Base-by-base conservation (phyloP, 2,329 filamentous ascomycete genomes). In the Pseudocercospora pini-densiflorae region DNA sequence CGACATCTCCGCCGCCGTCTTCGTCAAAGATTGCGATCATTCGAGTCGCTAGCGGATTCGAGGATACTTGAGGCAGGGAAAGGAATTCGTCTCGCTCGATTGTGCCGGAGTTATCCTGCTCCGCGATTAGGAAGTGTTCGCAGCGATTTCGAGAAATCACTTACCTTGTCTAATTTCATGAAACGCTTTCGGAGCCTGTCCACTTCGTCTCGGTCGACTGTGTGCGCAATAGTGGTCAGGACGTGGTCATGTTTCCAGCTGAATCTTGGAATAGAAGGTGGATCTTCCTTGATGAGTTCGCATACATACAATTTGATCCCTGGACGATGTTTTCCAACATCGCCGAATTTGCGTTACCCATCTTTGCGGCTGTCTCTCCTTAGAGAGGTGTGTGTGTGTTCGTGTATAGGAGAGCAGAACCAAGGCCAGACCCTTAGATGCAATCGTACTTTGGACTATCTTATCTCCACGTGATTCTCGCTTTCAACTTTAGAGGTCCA, bases 11-110 rank as follows among this genome's bases (percentile, higher is more conserved):
- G 74, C 95, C 94, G 69, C 95, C 95, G 80, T 99, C 95, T 81
- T 98, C 95, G 80, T 99, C 95, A 78, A 99, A 98, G 75, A 98
- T 99, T 65, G 95, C 94, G 77, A 99, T 99, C 93, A 99, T 97
- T 81, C 94, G 91, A 76, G 95, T 98, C 71, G 95, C 95, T 62
- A 99, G 90, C 29, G 95, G 95, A 82, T 99, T 99, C 58, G 94
- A 97, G 64, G 93, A 97, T 79, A 99, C 97, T 83, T 98, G 95
- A 40, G 95, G 95, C 66, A 99, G 89, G 76, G 92, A 95, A 72
- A 99, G 89, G 81, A 99, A 99, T 80, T 99, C 95, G 79, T 98
- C 94, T 77, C 95, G 93, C 82, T 99, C 95, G 81, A 99, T 97
- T 57, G 95, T 98, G 74, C 95, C 95, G 14, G 94, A 97, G 83